Base-by-base conservation (phyloP, 1,284 basidiomycete genomes). In the Trichosporon inkin region DNA sequence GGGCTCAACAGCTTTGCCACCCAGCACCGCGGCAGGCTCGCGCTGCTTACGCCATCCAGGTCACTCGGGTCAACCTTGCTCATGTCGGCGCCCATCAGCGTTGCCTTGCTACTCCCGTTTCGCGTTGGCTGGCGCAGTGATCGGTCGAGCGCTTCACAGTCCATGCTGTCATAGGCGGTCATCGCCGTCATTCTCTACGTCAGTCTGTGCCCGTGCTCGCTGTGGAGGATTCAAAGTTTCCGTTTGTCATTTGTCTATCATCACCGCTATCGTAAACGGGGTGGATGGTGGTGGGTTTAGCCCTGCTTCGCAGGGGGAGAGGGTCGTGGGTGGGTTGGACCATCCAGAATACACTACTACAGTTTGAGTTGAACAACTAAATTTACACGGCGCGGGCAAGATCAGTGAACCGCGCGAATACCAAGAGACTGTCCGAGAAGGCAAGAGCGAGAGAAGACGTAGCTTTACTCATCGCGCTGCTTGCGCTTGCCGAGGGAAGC, bases 401-500 rank as follows among this genome's bases (percentile, higher is more conserved):
- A n/a, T 6, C 10, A 28, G 14, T 13, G 28, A 44, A 32, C 14
- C 28, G 28, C 28, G 28, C 28, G 28, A 32, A 32, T 32, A 32
- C 28, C 28, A 32, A 47, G 16, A 47, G 44, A 47, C 44, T 47
- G 44, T 47, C 44, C 44, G 44, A 19, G 14, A 19, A 14, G 11
- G 13, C 11, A 38, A 38, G 28, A 28, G 24, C 22, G n/a, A 11
- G 44, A 8, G 11, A 32, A 14, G 20, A 8, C 34, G 20, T 38
- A 2, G 16, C 37, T 52, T 28, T 65, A 69, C 59, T 73, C 67
- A 3, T 73, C 70, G 36, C 71, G 60, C 62, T 70, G 68, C 49
- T 71, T 61, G 65, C 72, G 71, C 53, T 66, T 65, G 24, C 69
- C 68, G 17, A 74, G 60, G 13, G 68, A 66, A 32, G 69, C 68